Evolutionary conservation across 192 early-diverging fungal species (phyloP), one percentile per base, ranked within the genome.

Genomic region (Funneliformis mosseae): DNA sequence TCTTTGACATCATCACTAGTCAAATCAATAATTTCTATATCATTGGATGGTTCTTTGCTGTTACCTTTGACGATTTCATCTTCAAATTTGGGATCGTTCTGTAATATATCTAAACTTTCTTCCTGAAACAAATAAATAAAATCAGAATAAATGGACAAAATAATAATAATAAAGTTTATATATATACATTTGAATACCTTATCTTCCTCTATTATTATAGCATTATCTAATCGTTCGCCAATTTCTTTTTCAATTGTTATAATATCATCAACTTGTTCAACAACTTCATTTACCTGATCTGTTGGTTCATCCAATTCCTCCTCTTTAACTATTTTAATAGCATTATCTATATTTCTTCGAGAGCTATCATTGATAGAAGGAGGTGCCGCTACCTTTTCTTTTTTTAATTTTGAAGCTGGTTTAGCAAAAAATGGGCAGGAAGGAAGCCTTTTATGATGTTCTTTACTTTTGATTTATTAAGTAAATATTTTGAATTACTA

Each of bases 381-480:
- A 33, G 77, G 69, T n/a, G 80, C n/a, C 28, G 80, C 61, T 14
- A 80, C 46, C 43, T 80, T 83, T 4, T 74, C n/a, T 46, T 50
- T 73, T 23, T 73, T 83, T 4, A 74, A 74, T 18, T 82, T 83
- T 45, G 80, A 41, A 67, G 80, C 48, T 55, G 80, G 55, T 11
- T 74, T 80, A 43, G 78, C 82, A 55, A 85, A 83, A 43, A 85
- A 83, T 27, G 81, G 75, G 38, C 84, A 85, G 1, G 43, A 50
- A 11, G 82, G 80, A 9, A 59, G 42, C 60, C 84, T 69, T 69
- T 81, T 81, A 48, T 76, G 67, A 63, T 85, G 84, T 74, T 85
- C 84, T 45, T 73, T 0, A 5, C 71, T 73, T 71, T 73, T 48
- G 8, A 48, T n/a, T 48, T 28, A 48, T 48, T 48, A 73, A 50